Evolutionary conservation across 129 eudicot genomes (phyloP).

Genomic region (Chrysanthemum lavandulifolium): DNA sequence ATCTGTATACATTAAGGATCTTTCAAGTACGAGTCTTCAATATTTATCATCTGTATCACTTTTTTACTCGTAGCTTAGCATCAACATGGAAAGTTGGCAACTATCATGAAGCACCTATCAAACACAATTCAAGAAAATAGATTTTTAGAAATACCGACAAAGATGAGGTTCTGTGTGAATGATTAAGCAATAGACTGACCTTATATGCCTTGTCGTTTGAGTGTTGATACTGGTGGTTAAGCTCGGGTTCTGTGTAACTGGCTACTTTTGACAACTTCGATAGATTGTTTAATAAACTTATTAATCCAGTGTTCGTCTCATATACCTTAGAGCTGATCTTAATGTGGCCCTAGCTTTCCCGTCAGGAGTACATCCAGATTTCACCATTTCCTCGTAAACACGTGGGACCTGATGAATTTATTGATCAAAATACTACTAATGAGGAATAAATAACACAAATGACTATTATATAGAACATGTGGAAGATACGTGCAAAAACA

Average conservation of each 20-base stretch:
- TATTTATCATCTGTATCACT: background rate
- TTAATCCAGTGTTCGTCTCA: conserved; percentile 59
- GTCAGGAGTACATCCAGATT: conserved; percentile 85
- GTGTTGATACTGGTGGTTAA: conserved; percentile 11
- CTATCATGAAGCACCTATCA: background rate
- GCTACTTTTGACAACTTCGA: conserved; percentile 11
- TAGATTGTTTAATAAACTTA: conserved; percentile 24
- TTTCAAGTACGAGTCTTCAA: background rate
- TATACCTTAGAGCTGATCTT: conserved; percentile 85
- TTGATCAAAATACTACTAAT: no score
- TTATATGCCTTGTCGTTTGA: conserved; percentile 6
- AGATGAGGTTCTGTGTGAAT: background rate
- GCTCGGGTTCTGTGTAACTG: conserved; percentile 10
- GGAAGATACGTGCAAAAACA: no score
- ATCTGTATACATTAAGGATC: no score
- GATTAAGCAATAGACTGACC: conserved; percentile 22
- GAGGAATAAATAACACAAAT: no score
- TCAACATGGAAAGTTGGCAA: conserved; percentile 16
- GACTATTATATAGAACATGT: no score
- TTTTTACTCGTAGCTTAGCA: conserved; percentile 11
- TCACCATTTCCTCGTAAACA: conserved; percentile 91
- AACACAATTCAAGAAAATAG: conserved; percentile 10
- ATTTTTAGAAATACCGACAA: background rate
- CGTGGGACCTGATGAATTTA: conserved; percentile 70
- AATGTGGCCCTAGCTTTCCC: conserved; percentile 90